Conservation (phyloP, 2,329 filamentous ascomycete species). For the Trichoderma gracile region DNA sequence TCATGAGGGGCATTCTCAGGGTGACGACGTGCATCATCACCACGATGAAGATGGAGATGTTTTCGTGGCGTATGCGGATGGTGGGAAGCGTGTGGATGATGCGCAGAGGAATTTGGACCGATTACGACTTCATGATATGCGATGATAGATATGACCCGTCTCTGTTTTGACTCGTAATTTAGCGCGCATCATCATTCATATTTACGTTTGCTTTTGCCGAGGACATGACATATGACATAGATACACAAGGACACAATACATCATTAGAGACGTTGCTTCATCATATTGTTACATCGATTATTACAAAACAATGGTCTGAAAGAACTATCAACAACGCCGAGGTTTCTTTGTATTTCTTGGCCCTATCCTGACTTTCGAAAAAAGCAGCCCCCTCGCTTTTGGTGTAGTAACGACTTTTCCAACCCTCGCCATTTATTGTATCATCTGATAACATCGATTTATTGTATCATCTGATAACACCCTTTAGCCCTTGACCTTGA, state of each 20-base stretch:
- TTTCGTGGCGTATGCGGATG: conserved; percentile 52
- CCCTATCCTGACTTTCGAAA: not conserved
- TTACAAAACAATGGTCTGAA: conserved; percentile 6
- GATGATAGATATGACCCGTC: not conserved
- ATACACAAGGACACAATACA: not conserved
- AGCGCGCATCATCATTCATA: not conserved
- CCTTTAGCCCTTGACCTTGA: conserved; percentile 71
- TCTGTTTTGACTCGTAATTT: not conserved
- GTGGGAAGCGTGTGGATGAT: conserved; percentile 52
- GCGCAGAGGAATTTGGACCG: conserved; percentile 50
- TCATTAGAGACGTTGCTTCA: conserved; percentile 21
- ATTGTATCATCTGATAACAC: no score
- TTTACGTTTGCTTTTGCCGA: not conserved
- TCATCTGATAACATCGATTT: no score
- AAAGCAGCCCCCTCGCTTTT: not conserved
- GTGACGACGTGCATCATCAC: conserved; percentile 29
- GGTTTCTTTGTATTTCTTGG: not conserved
- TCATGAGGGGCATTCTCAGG: conserved; percentile 49
- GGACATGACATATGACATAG: not conserved
- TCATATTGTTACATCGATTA: conserved; percentile 27
- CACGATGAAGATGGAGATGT: conserved; percentile 37
- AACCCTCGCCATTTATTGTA: not conserved
- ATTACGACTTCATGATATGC: conserved; percentile 29
- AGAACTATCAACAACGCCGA: not conserved
- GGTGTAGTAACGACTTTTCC: not conserved